Conservation (phyloP, 192 early-diverging fungal species). For the Phycomyces blakesleeanus region DNA sequence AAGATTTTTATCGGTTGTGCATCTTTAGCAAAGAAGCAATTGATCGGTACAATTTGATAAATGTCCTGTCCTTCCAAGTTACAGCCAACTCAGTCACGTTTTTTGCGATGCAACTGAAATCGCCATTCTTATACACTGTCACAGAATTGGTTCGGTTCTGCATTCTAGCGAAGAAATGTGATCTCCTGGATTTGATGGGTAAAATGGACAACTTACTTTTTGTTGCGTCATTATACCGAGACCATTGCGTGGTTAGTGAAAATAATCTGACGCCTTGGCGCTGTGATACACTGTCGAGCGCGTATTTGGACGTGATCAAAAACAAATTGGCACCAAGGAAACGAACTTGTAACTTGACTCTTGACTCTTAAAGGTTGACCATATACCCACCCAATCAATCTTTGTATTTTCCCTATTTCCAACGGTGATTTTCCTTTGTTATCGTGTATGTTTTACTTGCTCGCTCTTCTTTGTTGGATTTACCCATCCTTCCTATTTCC, state of each 20-base stretch:
- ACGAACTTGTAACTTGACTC: neutral
- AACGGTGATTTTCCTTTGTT: too few species aligned
- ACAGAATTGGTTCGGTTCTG: slow-evolving; percentile 11
- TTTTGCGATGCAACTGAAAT: slow-evolving; percentile 5
- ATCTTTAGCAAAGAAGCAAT: slow-evolving; percentile 13
- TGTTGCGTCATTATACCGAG: slow-evolving; percentile 13
- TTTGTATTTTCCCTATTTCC: too few species aligned
- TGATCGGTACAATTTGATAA: slow-evolving; percentile 9
- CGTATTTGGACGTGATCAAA: neutral
- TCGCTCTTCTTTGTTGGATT: too few species aligned
- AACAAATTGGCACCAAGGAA: neutral
- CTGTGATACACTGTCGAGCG: slow-evolving; percentile 7
- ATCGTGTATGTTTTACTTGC: too few species aligned
- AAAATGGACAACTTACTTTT: slow-evolving; percentile 4
- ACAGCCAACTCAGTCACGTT: slow-evolving; percentile 10
- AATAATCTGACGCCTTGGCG: slow-evolving; percentile 6
- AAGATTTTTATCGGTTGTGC: slow-evolving; percentile 18
- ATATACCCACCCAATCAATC: too few species aligned
- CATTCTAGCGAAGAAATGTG: slow-evolving; percentile 7
- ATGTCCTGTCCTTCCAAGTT: slow-evolving; percentile 14
- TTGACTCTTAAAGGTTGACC: neutral
- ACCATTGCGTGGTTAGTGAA: slow-evolving; percentile 12
- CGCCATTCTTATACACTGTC: slow-evolving; percentile 4
- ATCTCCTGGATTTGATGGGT: slow-evolving; percentile 12
- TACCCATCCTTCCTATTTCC: too few species aligned